Percentiles rank a stretch among this genome's conserved stretches.
These are phyloP conservation scores for Agrocybe pediades DNA, from an alignment of 768 basidiomycete species.

Conservation along the genomic window DNA sequence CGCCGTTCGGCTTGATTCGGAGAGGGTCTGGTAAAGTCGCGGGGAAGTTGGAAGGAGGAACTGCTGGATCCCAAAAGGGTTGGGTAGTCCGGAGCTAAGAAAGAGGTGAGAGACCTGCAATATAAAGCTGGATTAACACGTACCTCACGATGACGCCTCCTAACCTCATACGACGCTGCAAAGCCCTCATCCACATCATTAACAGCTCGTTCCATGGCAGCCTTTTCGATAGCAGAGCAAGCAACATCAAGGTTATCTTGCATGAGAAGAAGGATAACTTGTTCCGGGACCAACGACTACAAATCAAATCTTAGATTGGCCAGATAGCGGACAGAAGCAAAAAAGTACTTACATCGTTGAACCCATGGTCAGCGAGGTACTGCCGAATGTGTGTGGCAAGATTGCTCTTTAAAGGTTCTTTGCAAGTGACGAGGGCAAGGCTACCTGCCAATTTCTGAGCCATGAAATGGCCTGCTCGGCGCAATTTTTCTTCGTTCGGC, in stretches of 20 bases:
- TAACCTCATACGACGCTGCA: slow-evolving; percentile 73
- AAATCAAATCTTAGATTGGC: slow-evolving; percentile 9
- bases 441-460: slow-evolving; percentile 96
- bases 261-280: slow-evolving; percentile 76
- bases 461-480: slow-evolving; percentile 93
- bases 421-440: slow-evolving; percentile 96
- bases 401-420: slow-evolving; percentile 93
- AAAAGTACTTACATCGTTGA: slow-evolving; percentile 64
- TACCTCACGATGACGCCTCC: slow-evolving; percentile 87
- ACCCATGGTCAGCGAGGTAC: slow-evolving; percentile 83
- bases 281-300: slow-evolving; percentile 76
- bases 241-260: slow-evolving; percentile 93
- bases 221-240: slow-evolving; percentile 93
- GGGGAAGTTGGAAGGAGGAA: slow-evolving; percentile 69
- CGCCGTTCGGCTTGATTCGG: slow-evolving; percentile 79
- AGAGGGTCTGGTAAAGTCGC: slow-evolving; percentile 84
- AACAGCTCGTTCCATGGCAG: slow-evolving; percentile 95
- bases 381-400: slow-evolving; percentile 87
- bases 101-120: slow-evolving; percentile 2
- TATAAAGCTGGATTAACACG: slow-evolving; percentile 17
- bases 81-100: slow-evolving; percentile 64
- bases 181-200: slow-evolving; percentile 93
- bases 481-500: slow-evolving; percentile 84
- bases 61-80: slow-evolving; percentile 88
- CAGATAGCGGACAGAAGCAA: background rate